phyloP scores from a whole-genome alignment of 208 protist genomes.

The Wallacemonas sp. region DNA sequence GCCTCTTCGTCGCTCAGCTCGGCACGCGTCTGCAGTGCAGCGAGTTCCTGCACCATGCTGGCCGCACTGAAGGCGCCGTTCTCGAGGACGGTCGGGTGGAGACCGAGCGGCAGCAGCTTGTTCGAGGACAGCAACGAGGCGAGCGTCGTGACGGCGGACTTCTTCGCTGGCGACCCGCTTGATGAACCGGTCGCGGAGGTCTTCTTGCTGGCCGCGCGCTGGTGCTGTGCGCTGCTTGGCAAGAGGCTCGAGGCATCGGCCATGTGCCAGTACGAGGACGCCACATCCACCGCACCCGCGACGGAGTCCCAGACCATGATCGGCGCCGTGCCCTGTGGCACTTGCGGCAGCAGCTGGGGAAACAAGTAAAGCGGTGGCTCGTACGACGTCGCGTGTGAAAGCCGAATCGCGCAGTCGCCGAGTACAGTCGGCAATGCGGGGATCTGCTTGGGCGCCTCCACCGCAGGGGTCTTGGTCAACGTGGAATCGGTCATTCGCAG shows the following conservation, averaged over 20 bases:
- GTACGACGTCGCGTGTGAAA: slow-evolving; percentile 63
- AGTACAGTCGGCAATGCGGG: slow-evolving; percentile 28
- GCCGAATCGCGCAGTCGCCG: slow-evolving; percentile 64
- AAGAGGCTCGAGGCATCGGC: slow-evolving; percentile 43
- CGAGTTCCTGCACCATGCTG: slow-evolving; percentile 58
- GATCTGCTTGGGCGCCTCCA: no score
- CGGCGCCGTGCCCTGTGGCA: slow-evolving; percentile 62
- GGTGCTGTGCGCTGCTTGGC: no score
- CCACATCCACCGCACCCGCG: slow-evolving; percentile 70
- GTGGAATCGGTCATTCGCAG: no score
- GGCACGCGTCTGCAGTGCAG: slow-evolving; percentile 34
- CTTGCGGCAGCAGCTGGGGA: slow-evolving; percentile 74
- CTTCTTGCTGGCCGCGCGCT: neutral
- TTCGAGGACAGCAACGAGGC: slow-evolving; percentile 70
- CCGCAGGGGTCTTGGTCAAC: no score
- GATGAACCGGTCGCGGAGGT: no score
- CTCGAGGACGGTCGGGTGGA: slow-evolving; percentile 50
- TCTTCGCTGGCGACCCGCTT: no score
- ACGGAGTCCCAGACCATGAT: slow-evolving; percentile 77
- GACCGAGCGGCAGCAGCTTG: slow-evolving; percentile 50
- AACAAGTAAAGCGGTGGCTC: slow-evolving; percentile 90
- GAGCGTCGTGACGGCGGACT: slow-evolving; percentile 34
- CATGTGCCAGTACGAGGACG: slow-evolving; percentile 68
- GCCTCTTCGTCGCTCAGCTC: slow-evolving; percentile 54
- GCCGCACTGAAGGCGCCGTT: slow-evolving; percentile 64